Conservation (phyloP, 139 green algal genomes). For the Ettlia oleoabundans region DNA sequence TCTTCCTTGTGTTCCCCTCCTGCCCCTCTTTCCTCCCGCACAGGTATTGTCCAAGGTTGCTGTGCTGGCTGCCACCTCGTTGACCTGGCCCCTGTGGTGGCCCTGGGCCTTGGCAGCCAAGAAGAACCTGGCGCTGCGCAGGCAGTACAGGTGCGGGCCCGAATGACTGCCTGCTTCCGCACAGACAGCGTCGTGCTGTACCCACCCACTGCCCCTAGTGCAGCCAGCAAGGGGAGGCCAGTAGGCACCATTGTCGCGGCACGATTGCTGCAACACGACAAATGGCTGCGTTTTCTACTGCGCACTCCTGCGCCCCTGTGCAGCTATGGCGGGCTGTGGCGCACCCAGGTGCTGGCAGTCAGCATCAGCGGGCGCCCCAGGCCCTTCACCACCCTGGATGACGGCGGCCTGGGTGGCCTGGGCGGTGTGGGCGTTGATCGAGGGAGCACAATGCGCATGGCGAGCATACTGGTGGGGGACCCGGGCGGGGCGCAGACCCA, state of each 20-base stretch:
- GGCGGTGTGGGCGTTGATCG: no score
- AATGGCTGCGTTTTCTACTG: constrained; percentile 15
- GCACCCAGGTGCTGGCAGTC: constrained; percentile 63
- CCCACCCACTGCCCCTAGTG: constrained; percentile 19
- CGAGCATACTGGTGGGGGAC: constrained; percentile 71
- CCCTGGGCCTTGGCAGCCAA: constrained; percentile 62
- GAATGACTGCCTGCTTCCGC: no score
- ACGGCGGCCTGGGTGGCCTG: no score
- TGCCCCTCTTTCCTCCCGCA: background rate
- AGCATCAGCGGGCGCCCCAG: constrained; percentile 33
- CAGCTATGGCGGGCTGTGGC: constrained; percentile 71
- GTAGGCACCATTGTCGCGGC: no score
- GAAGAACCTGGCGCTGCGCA: constrained; percentile 47
- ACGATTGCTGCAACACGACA: constrained; percentile 1
- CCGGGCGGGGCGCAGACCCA: constrained; percentile 64
- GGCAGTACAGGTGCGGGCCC: constrained; percentile 39
- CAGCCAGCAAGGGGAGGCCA: no score
- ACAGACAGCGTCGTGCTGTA: constrained; percentile 1
- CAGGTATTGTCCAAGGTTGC: constrained; percentile 28
- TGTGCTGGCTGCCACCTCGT: constrained; percentile 63
- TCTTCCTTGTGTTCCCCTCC: background rate
- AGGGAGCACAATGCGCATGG: constrained; percentile 30
- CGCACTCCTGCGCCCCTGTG: background rate
- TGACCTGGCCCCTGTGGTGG: constrained; percentile 78
- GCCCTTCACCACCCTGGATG: constrained; percentile 19